A percentile compares a stretch with the other conserved stretches of the same genome.
phyloP scores from a whole-genome alignment of 352 stramenopile genomes.

The Globisporangium yorkense region DNA sequence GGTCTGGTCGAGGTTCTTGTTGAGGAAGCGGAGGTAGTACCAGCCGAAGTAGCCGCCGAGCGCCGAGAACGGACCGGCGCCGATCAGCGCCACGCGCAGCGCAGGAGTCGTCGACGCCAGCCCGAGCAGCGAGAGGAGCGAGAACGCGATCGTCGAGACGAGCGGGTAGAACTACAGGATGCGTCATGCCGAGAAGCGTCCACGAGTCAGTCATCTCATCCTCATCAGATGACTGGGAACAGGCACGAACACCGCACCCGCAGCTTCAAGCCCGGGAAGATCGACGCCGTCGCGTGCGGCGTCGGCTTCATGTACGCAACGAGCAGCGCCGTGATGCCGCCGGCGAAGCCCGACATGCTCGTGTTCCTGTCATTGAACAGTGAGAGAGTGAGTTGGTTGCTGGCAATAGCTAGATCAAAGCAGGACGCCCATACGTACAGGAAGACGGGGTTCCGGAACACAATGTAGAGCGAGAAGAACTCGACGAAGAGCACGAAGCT shows the following conservation, averaged over 20 bases:
- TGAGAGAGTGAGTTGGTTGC: background rate
- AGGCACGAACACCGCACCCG: constrained; percentile 32
- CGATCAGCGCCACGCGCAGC: constrained; percentile 47
- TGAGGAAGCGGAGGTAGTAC: constrained; percentile 84
- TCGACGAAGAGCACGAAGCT: constrained; percentile 74
- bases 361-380: constrained; percentile 30
- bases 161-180: constrained; percentile 63
- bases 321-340: constrained; percentile 72
- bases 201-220: background rate
- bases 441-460: constrained; percentile 73
- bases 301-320: constrained; percentile 76
- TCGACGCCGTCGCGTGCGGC: constrained; percentile 42
- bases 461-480: constrained; percentile 78
- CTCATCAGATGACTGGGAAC: background rate
- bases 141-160: constrained; percentile 40
- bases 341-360: constrained; percentile 71
- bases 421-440: constrained; percentile 30
- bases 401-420: background rate
- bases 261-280: constrained; percentile 54
- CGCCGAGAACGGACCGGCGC: constrained; percentile 66
- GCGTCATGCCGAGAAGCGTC: background rate
- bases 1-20: constrained; percentile 67
- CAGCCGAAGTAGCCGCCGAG: constrained; percentile 78
- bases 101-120: constrained; percentile 26
- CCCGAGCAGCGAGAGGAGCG: constrained; percentile 36